Percentiles rank a stretch among this genome's conserved stretches.
phyloP scores from a whole-genome alignment of 2,329 filamentous ascomycete species.

The Cordyceps cateniannulata region DNA sequence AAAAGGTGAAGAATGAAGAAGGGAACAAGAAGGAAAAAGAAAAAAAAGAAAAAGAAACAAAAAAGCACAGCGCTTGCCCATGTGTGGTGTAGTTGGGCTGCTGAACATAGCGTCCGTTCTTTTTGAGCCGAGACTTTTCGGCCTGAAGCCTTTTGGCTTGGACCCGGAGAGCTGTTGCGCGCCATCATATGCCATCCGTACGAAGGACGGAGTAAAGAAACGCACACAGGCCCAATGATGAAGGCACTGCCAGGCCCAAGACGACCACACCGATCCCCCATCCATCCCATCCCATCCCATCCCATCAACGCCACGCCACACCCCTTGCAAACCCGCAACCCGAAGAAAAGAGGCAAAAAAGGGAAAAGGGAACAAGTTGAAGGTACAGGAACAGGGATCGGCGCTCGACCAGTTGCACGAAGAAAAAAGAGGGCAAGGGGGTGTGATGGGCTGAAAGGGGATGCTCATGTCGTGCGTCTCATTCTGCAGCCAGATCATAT shows the following conservation, averaged over 20 bases:
- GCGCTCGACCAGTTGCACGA: background rate
- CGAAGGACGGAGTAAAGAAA: background rate
- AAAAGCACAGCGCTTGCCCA: background rate
- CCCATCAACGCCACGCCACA: no score
- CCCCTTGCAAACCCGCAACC: background rate
- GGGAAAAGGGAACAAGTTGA: background rate
- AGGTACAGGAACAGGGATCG: background rate
- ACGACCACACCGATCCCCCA: background rate
- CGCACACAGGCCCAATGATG: background rate
- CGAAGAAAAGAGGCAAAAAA: background rate
- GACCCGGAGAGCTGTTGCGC: background rate
- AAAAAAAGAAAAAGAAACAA: background rate
- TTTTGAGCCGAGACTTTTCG: conserved; percentile 1
- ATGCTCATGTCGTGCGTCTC: background rate
- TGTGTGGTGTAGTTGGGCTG: conserved; percentile 4
- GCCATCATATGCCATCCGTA: background rate
- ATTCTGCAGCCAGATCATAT: background rate
- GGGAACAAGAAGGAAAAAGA: background rate
- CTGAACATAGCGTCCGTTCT: background rate
- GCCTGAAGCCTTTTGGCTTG: background rate
- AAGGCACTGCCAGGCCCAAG: background rate
- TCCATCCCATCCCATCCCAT: background rate
- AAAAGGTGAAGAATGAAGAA: background rate
- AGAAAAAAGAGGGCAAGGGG: background rate
- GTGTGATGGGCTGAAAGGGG: background rate